Conservation (phyloP, 2,329 filamentous ascomycete species). For the Colletotrichum simmondsii region DNA sequence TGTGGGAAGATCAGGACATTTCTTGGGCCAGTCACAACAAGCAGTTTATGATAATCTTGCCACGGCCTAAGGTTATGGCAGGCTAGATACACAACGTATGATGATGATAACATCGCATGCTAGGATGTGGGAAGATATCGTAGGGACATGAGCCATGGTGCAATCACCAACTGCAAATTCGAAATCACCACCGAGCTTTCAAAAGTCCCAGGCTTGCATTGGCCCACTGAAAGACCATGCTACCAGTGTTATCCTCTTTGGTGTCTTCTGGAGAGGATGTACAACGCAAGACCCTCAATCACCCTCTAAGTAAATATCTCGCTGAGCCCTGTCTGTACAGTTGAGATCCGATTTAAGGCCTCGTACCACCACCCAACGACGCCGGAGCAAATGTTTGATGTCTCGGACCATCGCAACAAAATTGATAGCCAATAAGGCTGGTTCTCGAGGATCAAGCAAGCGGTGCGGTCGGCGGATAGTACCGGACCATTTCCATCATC, state of each 20-base stretch:
- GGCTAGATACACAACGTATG: neutral
- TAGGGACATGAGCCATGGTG: neutral
- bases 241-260: neutral
- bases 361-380: neutral
- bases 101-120: neutral
- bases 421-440: no score
- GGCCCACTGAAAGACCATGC: no score
- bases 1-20: no score
- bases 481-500: no score
- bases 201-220: neutral
- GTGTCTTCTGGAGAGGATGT: neutral
- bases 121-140: neutral
- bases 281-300: neutral
- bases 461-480: no score
- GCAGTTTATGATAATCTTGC: neutral
- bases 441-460: neutral
- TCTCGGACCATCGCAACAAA: no score
- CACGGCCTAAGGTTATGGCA: neutral
- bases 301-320: neutral
- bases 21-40: neutral
- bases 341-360: no score
- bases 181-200: rapidly evolving
- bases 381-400: neutral
- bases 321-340: neutral
- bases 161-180: neutral